Percentiles rank a stretch among this genome's conserved stretches.
These are phyloP conservation scores for Xylaria multiplex DNA, from an alignment of 2,329 filamentous ascomycete genomes.

Conservation along the genomic window DNA sequence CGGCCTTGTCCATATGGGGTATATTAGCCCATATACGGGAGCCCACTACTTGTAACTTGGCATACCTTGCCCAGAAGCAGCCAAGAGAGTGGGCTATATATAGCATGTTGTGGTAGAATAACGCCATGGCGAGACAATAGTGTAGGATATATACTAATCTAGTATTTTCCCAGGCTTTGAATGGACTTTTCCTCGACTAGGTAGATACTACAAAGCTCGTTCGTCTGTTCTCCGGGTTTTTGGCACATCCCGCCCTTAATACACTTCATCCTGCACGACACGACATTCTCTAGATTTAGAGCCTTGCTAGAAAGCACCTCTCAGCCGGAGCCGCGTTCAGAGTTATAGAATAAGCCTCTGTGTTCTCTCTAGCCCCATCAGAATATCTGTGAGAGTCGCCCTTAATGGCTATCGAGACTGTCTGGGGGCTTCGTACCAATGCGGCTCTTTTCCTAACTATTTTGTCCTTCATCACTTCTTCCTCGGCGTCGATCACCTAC, in stretches of 20 bases:
- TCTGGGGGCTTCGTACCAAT: slow-evolving; percentile 1
- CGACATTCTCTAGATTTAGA: background rate
- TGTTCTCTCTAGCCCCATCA: background rate
- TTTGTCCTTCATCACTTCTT: slow-evolving; percentile 18
- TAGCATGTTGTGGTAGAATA: background rate
- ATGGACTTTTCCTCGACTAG: background rate
- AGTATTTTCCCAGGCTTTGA: background rate
- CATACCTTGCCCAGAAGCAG: background rate
- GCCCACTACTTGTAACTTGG: too few species aligned
- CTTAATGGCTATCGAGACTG: slow-evolving; percentile 5
- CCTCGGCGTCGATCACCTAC: slow-evolving; percentile 20
- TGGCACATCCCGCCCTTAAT: background rate
- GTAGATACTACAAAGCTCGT: background rate
- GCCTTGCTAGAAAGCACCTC: background rate
- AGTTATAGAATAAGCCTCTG: background rate
- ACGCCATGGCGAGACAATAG: background rate
- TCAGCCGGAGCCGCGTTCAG: background rate
- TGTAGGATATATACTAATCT: background rate
- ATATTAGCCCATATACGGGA: too few species aligned
- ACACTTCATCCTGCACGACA: background rate
- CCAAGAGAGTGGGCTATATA: slow-evolving; percentile 1
- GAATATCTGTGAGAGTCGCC: background rate
- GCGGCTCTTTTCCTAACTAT: slow-evolving; percentile 5
- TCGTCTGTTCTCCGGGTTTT: background rate
- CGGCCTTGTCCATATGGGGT: background rate